Conservation (phyloP, 2,329 filamentous ascomycete genomes). For the Aspergillus niger region DNA sequence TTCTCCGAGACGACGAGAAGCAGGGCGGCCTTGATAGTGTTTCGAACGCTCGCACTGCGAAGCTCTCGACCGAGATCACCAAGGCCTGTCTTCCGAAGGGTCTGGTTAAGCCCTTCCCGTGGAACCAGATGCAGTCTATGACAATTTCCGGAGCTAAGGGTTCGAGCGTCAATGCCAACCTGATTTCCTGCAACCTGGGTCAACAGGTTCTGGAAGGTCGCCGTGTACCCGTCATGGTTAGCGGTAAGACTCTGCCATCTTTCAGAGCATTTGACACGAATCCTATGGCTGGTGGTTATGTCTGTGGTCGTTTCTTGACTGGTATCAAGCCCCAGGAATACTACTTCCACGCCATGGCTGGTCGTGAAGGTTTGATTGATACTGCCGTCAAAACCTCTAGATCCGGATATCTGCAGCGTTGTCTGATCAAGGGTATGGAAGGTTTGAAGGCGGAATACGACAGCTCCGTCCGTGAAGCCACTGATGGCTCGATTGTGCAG, state of each 20-base stretch:
- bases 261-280: constrained; percentile 91
- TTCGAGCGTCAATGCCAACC: constrained; percentile 86
- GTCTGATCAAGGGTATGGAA: constrained; percentile 98
- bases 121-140: constrained; percentile 99
- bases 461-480: constrained; percentile 80
- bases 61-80: constrained; percentile 78
- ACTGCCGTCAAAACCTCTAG: constrained; percentile 98
- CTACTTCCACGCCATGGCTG: constrained; percentile 99
- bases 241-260: constrained; percentile 91
- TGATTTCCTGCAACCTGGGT: constrained; percentile 96
- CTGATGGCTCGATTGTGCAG: constrained; percentile 89
- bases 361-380: constrained; percentile 96
- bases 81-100: constrained; percentile 75
- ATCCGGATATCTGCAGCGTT: constrained; percentile 93
- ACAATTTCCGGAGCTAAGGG: constrained; percentile 96
- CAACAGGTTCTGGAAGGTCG: constrained; percentile 95
- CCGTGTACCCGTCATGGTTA: constrained; percentile 95
- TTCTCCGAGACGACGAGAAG: constrained; percentile 86
- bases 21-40: constrained; percentile 87
- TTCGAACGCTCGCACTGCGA: constrained; percentile 69
- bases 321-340: constrained; percentile 97
- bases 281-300: constrained; percentile 86
- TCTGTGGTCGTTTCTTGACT: constrained; percentile 95
- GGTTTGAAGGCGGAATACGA: constrained; percentile 91
- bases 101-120: constrained; percentile 87